A percentile compares a stretch with the other conserved stretches of the same genome.
These are phyloP conservation scores for Trichothecium sympodiale DNA, from an alignment of 2,329 filamentous ascomycete species.

Conservation along the genomic window DNA sequence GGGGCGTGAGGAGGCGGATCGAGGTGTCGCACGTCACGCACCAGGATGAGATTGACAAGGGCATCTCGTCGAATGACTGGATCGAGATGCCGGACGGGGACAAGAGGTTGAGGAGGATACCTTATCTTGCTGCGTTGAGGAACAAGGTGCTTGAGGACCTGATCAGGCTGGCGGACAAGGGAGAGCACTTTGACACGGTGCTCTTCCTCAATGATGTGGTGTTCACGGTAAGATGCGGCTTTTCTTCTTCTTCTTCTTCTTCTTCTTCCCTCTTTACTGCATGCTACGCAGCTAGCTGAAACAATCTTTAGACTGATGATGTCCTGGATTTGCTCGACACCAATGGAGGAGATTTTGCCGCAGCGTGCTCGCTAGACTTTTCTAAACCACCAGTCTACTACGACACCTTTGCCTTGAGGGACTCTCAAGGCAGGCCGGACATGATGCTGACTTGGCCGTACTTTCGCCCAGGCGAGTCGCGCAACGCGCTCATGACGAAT, in stretches of 20 bases:
- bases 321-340: slow-evolving; percentile 45
- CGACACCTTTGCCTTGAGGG: slow-evolving; percentile 52
- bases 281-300: no score
- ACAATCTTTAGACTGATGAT: slow-evolving; percentile 35
- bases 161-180: slow-evolving; percentile 34
- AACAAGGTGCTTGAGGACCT: slow-evolving; percentile 54
- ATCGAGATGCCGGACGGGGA: slow-evolving; percentile 43
- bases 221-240: slow-evolving; percentile 35
- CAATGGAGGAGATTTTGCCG: slow-evolving; percentile 46
- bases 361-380: slow-evolving; percentile 53
- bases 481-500: slow-evolving; percentile 39
- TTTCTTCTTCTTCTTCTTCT: background rate
- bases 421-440: slow-evolving; percentile 37
- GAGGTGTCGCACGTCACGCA: slow-evolving; percentile 49
- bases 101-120: slow-evolving; percentile 53
- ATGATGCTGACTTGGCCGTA: slow-evolving; percentile 48
- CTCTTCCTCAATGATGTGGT: slow-evolving; percentile 55
- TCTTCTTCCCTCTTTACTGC: background rate
- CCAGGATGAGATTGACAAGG: slow-evolving; percentile 24
- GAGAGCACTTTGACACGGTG: slow-evolving; percentile 44
- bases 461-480: slow-evolving; percentile 38
- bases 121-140: slow-evolving; percentile 53
- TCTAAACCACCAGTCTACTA: slow-evolving; percentile 41
- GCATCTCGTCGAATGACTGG: slow-evolving; percentile 32
- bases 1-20: slow-evolving; percentile 43